Evolutionary conservation across 2,329 filamentous ascomycete genomes (phyloP).

Genomic region (Daldinia sp.): DNA sequence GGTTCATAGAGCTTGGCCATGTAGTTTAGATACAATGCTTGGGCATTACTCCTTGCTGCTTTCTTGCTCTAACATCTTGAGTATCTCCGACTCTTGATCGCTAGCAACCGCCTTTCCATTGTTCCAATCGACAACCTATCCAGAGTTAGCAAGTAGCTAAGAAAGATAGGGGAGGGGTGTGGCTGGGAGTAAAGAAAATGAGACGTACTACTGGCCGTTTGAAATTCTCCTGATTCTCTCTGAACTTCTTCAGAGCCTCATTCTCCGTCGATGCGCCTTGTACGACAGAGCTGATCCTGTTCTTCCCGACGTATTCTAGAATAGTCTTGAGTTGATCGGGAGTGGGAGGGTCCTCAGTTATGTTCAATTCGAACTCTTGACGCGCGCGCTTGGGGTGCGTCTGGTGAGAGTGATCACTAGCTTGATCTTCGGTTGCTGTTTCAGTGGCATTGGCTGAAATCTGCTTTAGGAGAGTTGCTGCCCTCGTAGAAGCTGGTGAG

Average conservation of each 20-base stretch:
- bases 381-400: conserved; percentile 62
- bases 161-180: not conserved
- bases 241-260: conserved; percentile 85
- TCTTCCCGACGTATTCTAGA: conserved; percentile 80
- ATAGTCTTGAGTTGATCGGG: conserved; percentile 85
- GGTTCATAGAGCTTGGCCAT: not conserved
- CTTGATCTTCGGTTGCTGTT: conserved; percentile 79
- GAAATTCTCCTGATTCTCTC: conserved; percentile 76
- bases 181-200: not conserved
- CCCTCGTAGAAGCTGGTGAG: conserved; percentile 77
- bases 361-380: conserved; percentile 85
- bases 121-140: conserved; percentile 86
- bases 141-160: conserved; percentile 39
- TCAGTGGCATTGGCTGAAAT: conserved; percentile 76
- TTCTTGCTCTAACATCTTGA: conserved; percentile 78
- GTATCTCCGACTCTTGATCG: conserved; percentile 87
- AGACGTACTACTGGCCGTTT: conserved; percentile 78
- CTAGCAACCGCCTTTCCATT: conserved; percentile 84
- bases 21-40: not conserved
- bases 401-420: conserved; percentile 73
- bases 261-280: conserved; percentile 77
- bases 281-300: conserved; percentile 72
- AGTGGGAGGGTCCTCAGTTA: conserved; percentile 85
- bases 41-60: conserved; percentile 49
- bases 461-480: conserved; percentile 83